These are phyloP conservation scores for Fomitopsis betulina DNA, from an alignment of 1,284 basidiomycete species.

Conservation along the genomic window DNA sequence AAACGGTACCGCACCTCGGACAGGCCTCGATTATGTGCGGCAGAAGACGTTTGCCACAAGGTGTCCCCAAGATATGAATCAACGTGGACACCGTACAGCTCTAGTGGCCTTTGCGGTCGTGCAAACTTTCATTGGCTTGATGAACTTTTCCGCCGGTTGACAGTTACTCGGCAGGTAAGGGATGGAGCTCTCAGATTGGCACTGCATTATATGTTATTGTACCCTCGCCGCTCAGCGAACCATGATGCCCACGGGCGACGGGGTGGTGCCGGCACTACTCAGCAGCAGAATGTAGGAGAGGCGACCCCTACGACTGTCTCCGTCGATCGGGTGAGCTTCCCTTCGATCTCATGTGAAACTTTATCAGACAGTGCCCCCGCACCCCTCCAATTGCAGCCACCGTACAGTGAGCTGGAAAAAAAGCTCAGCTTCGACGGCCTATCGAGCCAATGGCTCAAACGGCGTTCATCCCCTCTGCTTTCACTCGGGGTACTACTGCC, in stretches of 20 bases:
- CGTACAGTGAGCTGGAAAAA: neutral
- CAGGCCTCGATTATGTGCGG: neutral
- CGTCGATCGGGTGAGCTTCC: neutral
- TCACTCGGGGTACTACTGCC: neutral
- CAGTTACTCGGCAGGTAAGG: neutral
- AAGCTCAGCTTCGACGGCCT: neutral
- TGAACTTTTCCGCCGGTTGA: neutral
- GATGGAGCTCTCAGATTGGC: neutral
- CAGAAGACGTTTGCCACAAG: neutral
- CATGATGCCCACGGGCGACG: neutral
- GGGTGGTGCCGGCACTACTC: neutral
- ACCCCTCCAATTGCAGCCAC: neutral
- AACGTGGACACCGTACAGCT: neutral
- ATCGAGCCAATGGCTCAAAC: neutral
- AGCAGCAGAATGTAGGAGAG: neutral
- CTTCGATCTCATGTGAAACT: neutral
- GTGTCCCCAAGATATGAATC: slow-evolving; percentile 1
- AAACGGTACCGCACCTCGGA: neutral
- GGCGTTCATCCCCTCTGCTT: neutral
- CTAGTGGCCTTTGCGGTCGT: neutral
- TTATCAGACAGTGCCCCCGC: neutral
- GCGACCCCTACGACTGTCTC: neutral
- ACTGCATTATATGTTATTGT: neutral
- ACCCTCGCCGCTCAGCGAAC: neutral
- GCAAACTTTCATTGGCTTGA: neutral